A percentile compares a stretch with the other conserved stretches of the same genome.
Conservation (phyloP, 2,329 filamentous ascomycete genomes). For the Penicillium nordicum region DNA sequence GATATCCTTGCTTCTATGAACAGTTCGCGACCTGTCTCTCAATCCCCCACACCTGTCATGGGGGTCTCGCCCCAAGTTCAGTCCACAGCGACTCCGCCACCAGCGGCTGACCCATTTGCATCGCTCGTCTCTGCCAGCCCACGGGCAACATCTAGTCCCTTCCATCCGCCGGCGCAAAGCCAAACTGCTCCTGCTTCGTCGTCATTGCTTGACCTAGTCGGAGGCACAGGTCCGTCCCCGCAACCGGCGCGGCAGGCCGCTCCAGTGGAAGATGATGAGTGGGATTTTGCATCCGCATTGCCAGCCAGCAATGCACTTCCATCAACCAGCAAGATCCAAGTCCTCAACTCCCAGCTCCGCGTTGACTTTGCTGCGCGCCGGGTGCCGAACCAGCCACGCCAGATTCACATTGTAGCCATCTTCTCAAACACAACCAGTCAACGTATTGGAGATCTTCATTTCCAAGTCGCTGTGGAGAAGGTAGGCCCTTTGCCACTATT, state of each 20-base stretch:
- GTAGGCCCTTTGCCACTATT: slow-evolving; percentile 47
- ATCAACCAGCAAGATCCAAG: slow-evolving; percentile 59
- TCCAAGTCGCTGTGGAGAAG: slow-evolving; percentile 91
- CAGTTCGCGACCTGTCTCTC: slow-evolving; percentile 47
- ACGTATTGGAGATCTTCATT: slow-evolving; percentile 74
- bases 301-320: slow-evolving; percentile 59
- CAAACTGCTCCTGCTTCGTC: slow-evolving; percentile 24
- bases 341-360: slow-evolving; percentile 67
- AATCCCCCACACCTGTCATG: slow-evolving; percentile 50
- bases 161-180: slow-evolving; percentile 27
- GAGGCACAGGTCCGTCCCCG: slow-evolving; percentile 22
- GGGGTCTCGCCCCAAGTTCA: slow-evolving; percentile 33
- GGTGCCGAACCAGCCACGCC: slow-evolving; percentile 51
- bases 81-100: slow-evolving; percentile 35
- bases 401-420: slow-evolving; percentile 67
- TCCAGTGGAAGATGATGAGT: slow-evolving; percentile 74
- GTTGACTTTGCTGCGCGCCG: slow-evolving; percentile 70
- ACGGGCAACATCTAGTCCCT: slow-evolving; percentile 43
- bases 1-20: slow-evolving; percentile 56
- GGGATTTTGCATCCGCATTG: slow-evolving; percentile 85
- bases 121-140: slow-evolving; percentile 53
- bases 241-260: slow-evolving; percentile 33
- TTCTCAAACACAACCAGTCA: slow-evolving; percentile 78
- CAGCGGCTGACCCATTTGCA: slow-evolving; percentile 58
- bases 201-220: slow-evolving; percentile 35